Percentiles rank a stretch among this genome's conserved stretches.
These are phyloP conservation scores for Daldinia sp. DNA, from an alignment of 2,329 filamentous ascomycete species.

Conservation along the genomic window DNA sequence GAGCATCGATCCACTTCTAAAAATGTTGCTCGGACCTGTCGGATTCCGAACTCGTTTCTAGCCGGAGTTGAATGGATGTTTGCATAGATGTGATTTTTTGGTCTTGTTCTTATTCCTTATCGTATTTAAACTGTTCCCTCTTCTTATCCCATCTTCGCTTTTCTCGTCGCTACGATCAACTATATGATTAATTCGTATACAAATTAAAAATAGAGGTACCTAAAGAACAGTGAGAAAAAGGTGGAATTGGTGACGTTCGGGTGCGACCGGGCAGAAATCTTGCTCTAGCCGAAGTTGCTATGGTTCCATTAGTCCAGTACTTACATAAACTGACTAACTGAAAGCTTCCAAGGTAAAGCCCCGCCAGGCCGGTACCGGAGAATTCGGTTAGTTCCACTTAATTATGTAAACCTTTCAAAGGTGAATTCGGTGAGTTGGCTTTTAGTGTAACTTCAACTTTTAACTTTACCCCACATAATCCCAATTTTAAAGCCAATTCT, in stretches of 20 bases:
- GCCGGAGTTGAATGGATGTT: conserved; percentile 6
- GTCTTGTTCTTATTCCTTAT: not conserved
- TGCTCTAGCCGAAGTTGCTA: conserved; percentile 8
- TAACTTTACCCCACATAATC: not conserved
- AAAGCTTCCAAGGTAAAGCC: not conserved
- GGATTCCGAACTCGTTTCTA: conserved; percentile 43
- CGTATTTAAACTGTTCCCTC: not conserved
- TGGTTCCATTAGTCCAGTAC: conserved; percentile 6
- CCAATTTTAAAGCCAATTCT: not conserved
- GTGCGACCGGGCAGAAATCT: conserved; percentile 3
- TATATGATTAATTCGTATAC: not conserved
- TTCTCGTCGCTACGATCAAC: not conserved
- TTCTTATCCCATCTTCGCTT: not conserved
- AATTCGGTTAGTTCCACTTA: conserved; percentile 2
- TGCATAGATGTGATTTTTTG: not conserved
- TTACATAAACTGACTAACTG: not conserved
- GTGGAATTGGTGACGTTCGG: conserved; percentile 1
- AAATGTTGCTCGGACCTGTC: conserved; percentile 41
- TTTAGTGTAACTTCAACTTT: not conserved
- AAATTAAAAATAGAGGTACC: not conserved
- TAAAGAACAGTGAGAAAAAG: not conserved
- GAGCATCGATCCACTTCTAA: conserved; percentile 32
- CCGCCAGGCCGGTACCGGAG: conserved; percentile 15
- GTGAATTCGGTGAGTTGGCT: conserved; percentile 7
- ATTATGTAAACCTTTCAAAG: conserved; percentile 9